phyloP scores from a whole-genome alignment of 192 early-diverging fungal genomes.

The Chytriomyces sp. region DNA sequence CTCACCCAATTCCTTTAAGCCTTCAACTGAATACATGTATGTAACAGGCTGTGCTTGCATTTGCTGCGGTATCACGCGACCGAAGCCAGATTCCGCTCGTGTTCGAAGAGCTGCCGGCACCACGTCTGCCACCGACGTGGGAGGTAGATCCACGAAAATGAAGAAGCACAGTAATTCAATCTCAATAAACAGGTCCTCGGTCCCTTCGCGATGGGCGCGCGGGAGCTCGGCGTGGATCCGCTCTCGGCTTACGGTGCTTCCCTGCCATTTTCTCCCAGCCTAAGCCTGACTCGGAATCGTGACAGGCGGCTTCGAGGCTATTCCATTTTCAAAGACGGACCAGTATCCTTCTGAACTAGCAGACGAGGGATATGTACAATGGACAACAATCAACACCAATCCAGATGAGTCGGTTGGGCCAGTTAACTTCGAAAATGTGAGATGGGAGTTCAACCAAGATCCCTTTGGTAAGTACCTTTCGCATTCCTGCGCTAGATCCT shows the following conservation, averaged over 20 bases:
- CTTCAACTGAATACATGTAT: no score
- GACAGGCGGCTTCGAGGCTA: slow-evolving; percentile 64
- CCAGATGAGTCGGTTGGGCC: slow-evolving; percentile 58
- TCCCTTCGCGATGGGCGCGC: slow-evolving; percentile 64
- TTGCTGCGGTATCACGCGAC: no score
- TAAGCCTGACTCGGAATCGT: background rate
- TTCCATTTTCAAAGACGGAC: slow-evolving; percentile 50
- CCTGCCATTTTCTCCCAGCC: background rate
- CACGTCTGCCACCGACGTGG: no score
- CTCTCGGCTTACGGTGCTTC: slow-evolving; percentile 69
- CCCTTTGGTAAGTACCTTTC: slow-evolving; percentile 46
- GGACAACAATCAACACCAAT: slow-evolving; percentile 56
- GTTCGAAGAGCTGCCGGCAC: no score
- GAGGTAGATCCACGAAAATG: no score
- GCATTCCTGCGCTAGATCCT: background rate
- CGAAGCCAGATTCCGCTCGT: no score
- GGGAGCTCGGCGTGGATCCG: slow-evolving; percentile 70
- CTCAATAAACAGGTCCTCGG: slow-evolving; percentile 70
- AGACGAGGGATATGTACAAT: slow-evolving; percentile 57
- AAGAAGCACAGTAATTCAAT: no score
- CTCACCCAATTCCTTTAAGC: no score
- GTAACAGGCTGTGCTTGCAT: no score
- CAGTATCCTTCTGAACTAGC: slow-evolving; percentile 71
- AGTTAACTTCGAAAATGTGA: slow-evolving; percentile 40
- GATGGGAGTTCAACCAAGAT: slow-evolving; percentile 64